These are phyloP conservation scores for Fusarium caatingaense DNA, from an alignment of 2,329 filamentous ascomycete genomes.

Conservation along the genomic window DNA sequence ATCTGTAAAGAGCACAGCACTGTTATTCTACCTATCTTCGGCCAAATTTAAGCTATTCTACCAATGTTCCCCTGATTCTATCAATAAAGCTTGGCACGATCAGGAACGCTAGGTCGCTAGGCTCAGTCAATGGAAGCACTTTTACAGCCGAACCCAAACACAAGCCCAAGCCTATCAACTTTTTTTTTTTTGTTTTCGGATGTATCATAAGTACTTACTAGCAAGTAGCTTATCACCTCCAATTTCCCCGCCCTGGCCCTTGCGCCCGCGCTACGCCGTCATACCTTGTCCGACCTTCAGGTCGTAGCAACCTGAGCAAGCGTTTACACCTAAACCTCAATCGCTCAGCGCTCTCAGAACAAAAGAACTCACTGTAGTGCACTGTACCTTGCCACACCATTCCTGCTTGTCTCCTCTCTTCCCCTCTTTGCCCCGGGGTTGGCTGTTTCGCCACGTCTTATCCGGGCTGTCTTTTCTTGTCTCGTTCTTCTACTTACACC, in stretches of 20 bases:
- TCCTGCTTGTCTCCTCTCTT: constrained; percentile 39
- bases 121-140: constrained; percentile 2
- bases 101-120: constrained; percentile 9
- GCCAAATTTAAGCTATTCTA: constrained; percentile 3
- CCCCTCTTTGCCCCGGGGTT: constrained; percentile 27
- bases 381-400: constrained; percentile 38
- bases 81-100: constrained; percentile 8
- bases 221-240: constrained; percentile 40
- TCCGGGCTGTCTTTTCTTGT: background rate
- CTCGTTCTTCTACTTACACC: constrained; percentile 17
- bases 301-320: constrained; percentile 18
- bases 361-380: constrained; percentile 1
- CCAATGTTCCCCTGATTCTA: constrained; percentile 2
- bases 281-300: constrained; percentile 31
- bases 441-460: constrained; percentile 27
- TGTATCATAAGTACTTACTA: constrained; percentile 19
- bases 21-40: constrained; percentile 3
- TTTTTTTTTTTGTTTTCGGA: background rate
- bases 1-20: background rate
- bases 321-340: constrained; percentile 13
- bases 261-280: constrained; percentile 45
- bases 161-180: background rate
- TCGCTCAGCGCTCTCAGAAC: constrained; percentile 14
- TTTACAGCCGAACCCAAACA: background rate
- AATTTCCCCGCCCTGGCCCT: constrained; percentile 49